These are phyloP conservation scores for Raphidocelis subcapitata DNA, from an alignment of 139 green algal species.

Conservation along the genomic window DNA sequence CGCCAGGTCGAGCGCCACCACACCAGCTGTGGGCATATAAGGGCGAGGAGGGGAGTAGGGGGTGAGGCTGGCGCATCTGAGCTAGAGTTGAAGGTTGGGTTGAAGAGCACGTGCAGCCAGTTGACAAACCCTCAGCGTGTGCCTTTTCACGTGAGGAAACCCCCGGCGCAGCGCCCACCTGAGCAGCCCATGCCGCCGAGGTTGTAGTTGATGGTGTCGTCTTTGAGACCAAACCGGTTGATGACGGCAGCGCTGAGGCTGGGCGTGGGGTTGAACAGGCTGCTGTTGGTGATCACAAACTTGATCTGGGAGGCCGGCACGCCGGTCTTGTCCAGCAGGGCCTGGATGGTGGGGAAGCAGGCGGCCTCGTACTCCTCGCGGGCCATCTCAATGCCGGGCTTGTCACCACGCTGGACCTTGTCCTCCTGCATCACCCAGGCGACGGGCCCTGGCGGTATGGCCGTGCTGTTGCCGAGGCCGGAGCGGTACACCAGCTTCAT, in stretches of 20 bases:
- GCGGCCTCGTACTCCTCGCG: constrained; percentile 87
- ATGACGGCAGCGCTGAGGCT: constrained; percentile 81
- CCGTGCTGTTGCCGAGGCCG: neutral
- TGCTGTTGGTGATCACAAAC: constrained; percentile 88
- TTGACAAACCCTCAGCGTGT: constrained; percentile 15
- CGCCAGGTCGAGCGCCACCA: constrained; percentile 79
- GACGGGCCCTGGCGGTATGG: too few relatives aligned
- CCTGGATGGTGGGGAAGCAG: constrained; percentile 65
- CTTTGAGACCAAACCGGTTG: neutral
- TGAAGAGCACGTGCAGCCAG: too few relatives aligned
- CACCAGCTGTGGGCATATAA: constrained; percentile 58
- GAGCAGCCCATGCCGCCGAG: constrained; percentile 93
- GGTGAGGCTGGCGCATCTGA: too few relatives aligned
- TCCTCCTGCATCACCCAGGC: too few relatives aligned
- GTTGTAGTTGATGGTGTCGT: constrained; percentile 85
- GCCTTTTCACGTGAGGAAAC: too few relatives aligned
- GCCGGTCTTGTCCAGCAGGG: constrained; percentile 60
- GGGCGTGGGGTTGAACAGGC: constrained; percentile 95
- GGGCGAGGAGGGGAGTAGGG: too few relatives aligned
- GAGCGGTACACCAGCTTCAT: neutral
- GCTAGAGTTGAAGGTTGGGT: too few relatives aligned
- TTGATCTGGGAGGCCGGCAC: neutral
- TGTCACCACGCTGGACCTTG: neutral
- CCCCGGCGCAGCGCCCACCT: too few relatives aligned
- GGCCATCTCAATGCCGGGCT: constrained; percentile 69